Evolutionary conservation across 257 asterid species (phyloP).

Genomic region (Salvia splendens): DNA sequence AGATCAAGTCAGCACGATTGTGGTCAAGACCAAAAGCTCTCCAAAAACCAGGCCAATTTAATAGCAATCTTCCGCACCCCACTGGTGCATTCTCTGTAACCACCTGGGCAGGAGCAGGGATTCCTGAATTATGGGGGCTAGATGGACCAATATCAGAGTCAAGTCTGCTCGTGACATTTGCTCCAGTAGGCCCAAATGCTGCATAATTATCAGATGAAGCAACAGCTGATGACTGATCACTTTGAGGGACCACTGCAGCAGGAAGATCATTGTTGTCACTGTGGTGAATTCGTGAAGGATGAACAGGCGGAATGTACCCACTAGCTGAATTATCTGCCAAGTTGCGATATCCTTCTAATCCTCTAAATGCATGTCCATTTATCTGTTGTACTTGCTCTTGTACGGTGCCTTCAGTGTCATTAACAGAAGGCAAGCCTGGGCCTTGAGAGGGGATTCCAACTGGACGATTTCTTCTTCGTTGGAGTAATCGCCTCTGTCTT

Average conservation of each 20-base stretch:
- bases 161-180: conserved; percentile 45
- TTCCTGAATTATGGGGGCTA: conserved; percentile 53
- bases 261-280: conserved; percentile 52
- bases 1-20: conserved; percentile 95
- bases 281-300: conserved; percentile 42
- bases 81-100: conserved; percentile 81
- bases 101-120: conserved; percentile 97
- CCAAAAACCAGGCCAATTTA: conserved; percentile 99
- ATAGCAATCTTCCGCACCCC: conserved; percentile 93
- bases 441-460: conserved; percentile 65
- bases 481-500: conserved; percentile 86
- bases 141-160: conserved; percentile 52
- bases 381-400: conserved; percentile 53
- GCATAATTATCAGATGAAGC: conserved; percentile 49
- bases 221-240: conserved; percentile 45
- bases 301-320: conserved; percentile 47
- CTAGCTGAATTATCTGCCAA: conserved; percentile 45
- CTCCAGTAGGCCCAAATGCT: conserved; percentile 46
- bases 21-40: conserved; percentile 94
- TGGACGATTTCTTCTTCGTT: conserved; percentile 74
- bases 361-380: conserved; percentile 44
- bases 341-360: conserved; percentile 54
- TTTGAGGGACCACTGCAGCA: conserved; percentile 45
- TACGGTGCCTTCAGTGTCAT: conserved; percentile 54
- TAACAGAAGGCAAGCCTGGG: conserved; percentile 45